These are phyloP conservation scores for Cicer judaicum DNA, from an alignment of 306 rosid genomes.

Conservation along the genomic window DNA sequence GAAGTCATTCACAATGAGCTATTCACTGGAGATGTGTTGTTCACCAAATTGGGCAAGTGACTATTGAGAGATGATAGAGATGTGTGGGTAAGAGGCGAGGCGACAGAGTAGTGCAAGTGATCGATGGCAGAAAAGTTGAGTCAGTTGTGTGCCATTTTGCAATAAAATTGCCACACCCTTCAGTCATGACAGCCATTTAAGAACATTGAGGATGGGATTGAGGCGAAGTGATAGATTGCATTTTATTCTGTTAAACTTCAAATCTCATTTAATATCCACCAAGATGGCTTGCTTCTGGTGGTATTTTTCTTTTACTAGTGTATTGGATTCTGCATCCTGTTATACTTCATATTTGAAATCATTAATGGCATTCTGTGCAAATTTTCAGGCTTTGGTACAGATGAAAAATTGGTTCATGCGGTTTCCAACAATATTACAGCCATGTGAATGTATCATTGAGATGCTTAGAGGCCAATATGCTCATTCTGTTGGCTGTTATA, in stretches of 20 bases:
- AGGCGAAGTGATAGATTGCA: slow-evolving; percentile 30
- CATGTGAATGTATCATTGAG: slow-evolving; percentile 92
- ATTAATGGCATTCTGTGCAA: slow-evolving; percentile 37
- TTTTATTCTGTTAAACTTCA: slow-evolving; percentile 33
- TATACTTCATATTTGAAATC: slow-evolving; percentile 33
- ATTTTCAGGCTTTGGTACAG: slow-evolving; percentile 84
- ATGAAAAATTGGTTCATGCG: slow-evolving; percentile 88
- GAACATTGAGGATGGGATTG: neutral
- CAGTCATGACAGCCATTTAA: neutral
- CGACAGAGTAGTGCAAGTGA: neutral
- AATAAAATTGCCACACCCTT: neutral
- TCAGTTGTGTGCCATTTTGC: neutral
- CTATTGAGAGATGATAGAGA: slow-evolving; percentile 8
- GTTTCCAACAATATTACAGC: slow-evolving; percentile 92
- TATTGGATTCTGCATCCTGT: slow-evolving; percentile 27
- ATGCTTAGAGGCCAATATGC: slow-evolving; percentile 97
- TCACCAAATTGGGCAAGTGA: slow-evolving; percentile 1
- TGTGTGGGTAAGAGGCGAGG: neutral
- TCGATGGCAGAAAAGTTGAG: neutral
- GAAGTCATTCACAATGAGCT: neutral
- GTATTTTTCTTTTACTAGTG: slow-evolving; percentile 30
- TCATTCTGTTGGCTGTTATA: slow-evolving; percentile 88
- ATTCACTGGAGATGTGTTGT: neutral
- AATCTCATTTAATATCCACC: slow-evolving; percentile 27
- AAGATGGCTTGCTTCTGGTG: slow-evolving; percentile 31